Evolutionary conservation across 176 grass and related monocot species (phyloP).

Genomic region (Oryza australiensis): DNA sequence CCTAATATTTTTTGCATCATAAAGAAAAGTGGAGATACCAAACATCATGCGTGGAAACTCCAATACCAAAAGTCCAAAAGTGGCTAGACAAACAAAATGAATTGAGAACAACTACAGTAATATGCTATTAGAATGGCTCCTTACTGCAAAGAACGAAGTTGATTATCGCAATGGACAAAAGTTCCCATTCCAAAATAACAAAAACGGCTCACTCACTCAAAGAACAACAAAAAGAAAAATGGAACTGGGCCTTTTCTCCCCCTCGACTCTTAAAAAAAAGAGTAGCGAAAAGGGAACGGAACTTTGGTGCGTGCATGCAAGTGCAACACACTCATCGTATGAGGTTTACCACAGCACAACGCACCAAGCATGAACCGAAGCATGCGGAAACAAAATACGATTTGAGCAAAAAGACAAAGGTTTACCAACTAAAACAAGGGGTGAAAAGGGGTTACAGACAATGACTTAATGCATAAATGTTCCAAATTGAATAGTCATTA

Average conservation of each 20-base stretch:
- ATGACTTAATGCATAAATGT: not conserved
- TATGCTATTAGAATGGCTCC: not conserved
- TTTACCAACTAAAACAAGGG: not conserved
- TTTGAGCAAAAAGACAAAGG: not conserved
- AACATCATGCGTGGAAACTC: not conserved
- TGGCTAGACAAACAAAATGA: not conserved
- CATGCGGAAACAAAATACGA: constrained; percentile 2
- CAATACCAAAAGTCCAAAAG: no score
- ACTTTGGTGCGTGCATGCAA: not conserved
- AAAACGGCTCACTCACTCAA: not conserved
- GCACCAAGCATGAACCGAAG: not conserved
- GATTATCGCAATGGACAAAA: not conserved
- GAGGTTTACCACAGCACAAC: not conserved
- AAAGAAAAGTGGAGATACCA: not conserved
- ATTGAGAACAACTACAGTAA: not conserved
- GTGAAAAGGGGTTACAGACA: not conserved
- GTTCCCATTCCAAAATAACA: not conserved
- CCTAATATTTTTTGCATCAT: not conserved
- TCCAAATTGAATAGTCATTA: not conserved
- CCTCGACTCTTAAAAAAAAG: no score
- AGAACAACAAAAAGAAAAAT: not conserved
- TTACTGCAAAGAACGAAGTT: not conserved
- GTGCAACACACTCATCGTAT: not conserved
- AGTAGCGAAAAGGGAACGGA: not conserved
- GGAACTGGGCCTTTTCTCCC: not conserved